Percentiles rank a stretch among this genome's conserved stretches.
phyloP scores from a whole-genome alignment of 495 filamentous ascomycete genomes.

The Penicillium canescens region DNA sequence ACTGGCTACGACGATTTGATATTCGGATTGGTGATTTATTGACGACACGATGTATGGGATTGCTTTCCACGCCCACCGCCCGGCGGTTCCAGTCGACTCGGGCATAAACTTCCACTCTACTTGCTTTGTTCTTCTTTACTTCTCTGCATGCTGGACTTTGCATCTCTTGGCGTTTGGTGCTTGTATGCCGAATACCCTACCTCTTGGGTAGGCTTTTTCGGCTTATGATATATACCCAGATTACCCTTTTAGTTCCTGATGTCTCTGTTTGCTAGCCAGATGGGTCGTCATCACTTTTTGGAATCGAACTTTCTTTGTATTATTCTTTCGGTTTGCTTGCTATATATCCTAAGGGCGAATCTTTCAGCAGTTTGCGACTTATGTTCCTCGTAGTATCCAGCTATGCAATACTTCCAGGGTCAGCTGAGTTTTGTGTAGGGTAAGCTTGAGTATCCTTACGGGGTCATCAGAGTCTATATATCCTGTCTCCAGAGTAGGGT shows the following conservation, averaged over 20 bases:
- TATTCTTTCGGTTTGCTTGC: not conserved
- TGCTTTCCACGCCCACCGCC: not conserved
- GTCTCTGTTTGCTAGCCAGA: slow-evolving; percentile 19
- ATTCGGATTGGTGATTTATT: not conserved
- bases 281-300: slow-evolving; percentile 1
- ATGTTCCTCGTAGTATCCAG: not conserved
- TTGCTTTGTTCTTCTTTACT: slow-evolving; percentile 1
- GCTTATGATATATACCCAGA: slow-evolving; percentile 30
- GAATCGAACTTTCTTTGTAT: slow-evolving; percentile 1
- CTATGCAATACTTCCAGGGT: too few species aligned
- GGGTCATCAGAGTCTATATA: too few species aligned
- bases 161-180: slow-evolving; percentile 6
- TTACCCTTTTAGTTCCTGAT: slow-evolving; percentile 15
- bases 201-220: not conserved
- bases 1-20: not conserved
- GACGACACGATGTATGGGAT: slow-evolving; percentile 3
- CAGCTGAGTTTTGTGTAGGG: too few species aligned
- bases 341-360: too few species aligned
- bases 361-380: not conserved
- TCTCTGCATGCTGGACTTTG: slow-evolving; percentile 2
- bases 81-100: not conserved
- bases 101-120: not conserved
- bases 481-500: not conserved
- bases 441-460: too few species aligned
- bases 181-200: not conserved